These are phyloP conservation scores for Candida easanensis DNA, from an alignment of 805 yeast species.

Conservation along the genomic window DNA sequence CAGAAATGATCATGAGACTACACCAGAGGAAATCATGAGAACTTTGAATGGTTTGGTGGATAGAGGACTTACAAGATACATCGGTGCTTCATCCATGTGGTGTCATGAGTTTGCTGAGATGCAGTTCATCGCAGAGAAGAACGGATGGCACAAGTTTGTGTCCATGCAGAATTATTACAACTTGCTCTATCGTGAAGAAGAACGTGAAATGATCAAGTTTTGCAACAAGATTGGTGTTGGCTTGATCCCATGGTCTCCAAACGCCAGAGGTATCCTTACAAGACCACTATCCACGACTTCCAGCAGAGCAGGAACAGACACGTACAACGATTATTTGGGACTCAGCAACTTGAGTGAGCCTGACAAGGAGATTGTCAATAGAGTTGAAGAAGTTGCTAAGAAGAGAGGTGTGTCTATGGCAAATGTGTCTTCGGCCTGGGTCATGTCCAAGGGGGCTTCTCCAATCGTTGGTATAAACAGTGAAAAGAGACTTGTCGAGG, in stretches of 20 bases:
- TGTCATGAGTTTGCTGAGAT: slow-evolving; percentile 51
- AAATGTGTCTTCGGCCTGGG: slow-evolving; percentile 51
- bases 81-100: slow-evolving; percentile 65
- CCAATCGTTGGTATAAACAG: slow-evolving; percentile 58
- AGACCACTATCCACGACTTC: slow-evolving; percentile 36
- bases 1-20: slow-evolving; percentile 45
- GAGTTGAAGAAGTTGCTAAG: slow-evolving; percentile 56
- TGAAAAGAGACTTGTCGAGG: slow-evolving; percentile 51
- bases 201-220: slow-evolving; percentile 56
- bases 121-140: slow-evolving; percentile 54
- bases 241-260: slow-evolving; percentile 60
- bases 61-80: slow-evolving; percentile 47
- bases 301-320: slow-evolving; percentile 17
- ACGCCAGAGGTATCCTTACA: slow-evolving; percentile 52
- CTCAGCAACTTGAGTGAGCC: slow-evolving; percentile 12
- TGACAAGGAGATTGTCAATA: slow-evolving; percentile 35
- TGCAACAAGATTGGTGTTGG: slow-evolving; percentile 54
- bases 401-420: slow-evolving; percentile 51
- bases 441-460: slow-evolving; percentile 43
- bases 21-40: slow-evolving; percentile 50
- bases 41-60: slow-evolving; percentile 52
- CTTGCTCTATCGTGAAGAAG: slow-evolving; percentile 60
- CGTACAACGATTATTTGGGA: slow-evolving; percentile 23
- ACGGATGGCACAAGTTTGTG: slow-evolving; percentile 57
- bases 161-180: slow-evolving; percentile 59